A percentile compares a stretch with the other conserved stretches of the same genome.
Conservation (phyloP, 192 early-diverging fungal genomes). For the Chytriomyces confervae region DNA sequence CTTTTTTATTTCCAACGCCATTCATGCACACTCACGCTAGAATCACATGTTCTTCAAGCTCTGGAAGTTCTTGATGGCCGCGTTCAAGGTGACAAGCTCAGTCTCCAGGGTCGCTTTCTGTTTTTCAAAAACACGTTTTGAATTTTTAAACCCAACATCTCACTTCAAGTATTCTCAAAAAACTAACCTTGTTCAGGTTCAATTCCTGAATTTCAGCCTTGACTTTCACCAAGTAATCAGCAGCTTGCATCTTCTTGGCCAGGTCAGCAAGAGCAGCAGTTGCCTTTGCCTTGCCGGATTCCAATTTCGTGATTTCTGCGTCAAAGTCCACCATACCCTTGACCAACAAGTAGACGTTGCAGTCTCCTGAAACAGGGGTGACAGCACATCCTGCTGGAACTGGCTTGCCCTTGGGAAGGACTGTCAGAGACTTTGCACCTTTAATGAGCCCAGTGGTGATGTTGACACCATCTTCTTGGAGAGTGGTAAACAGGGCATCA, state of each 20-base stretch:
- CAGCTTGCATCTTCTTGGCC: slow-evolving; percentile 65
- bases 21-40: too few relatives aligned
- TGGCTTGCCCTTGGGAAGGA: slow-evolving; percentile 57
- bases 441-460: slow-evolving; percentile 74
- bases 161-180: slow-evolving; percentile 5
- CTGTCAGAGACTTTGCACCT: slow-evolving; percentile 71
- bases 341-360: slow-evolving; percentile 77
- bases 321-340: slow-evolving; percentile 81
- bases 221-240: slow-evolving; percentile 75
- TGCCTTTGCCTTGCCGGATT: slow-evolving; percentile 74
- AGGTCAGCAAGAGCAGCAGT: slow-evolving; percentile 61
- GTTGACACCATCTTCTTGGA: slow-evolving; percentile 63
- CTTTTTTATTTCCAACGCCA: too few relatives aligned
- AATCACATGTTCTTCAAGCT: slow-evolving; percentile 45
- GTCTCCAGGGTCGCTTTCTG: slow-evolving; percentile 70
- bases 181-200: slow-evolving; percentile 66
- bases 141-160: neutral
- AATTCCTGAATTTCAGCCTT: slow-evolving; percentile 72
- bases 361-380: slow-evolving; percentile 70
- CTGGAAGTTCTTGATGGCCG: slow-evolving; percentile 71
- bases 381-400: slow-evolving; percentile 84
- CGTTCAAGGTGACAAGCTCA: slow-evolving; percentile 74
- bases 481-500: slow-evolving; percentile 48
- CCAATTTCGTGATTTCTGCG: slow-evolving; percentile 80
- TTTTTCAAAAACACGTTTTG: slow-evolving; percentile 33